Evolutionary conservation across 2,329 filamentous ascomycete species (phyloP).

Genomic region (Colletotrichum camelliae): DNA sequence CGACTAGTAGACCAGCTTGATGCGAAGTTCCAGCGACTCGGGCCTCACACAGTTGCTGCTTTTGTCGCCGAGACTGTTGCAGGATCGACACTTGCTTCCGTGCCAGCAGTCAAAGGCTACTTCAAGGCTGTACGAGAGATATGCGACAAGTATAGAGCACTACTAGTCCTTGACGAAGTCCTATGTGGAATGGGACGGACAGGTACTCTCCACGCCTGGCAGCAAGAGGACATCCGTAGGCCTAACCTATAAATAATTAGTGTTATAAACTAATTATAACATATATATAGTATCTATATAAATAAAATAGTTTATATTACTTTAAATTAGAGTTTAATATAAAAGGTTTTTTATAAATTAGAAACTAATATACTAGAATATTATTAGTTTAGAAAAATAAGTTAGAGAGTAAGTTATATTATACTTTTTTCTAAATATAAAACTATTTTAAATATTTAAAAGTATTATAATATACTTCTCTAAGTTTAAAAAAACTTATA

Average conservation of each 20-base stretch:
- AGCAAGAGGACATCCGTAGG: neutral
- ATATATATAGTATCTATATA: too few relatives aligned
- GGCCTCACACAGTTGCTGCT: neutral
- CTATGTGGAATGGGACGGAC: neutral
- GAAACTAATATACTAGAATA: too few relatives aligned
- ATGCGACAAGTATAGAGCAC: neutral
- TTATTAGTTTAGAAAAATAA: too few relatives aligned
- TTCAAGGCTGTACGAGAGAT: neutral
- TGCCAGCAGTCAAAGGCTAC: neutral
- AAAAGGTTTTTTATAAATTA: too few relatives aligned
- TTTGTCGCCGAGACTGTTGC: neutral
- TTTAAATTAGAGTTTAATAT: too few relatives aligned
- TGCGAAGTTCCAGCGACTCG: neutral
- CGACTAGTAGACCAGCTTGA: neutral
- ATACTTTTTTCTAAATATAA: too few relatives aligned
- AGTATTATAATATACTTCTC: too few relatives aligned
- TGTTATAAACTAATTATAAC: too few relatives aligned
- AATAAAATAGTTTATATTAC: too few relatives aligned
- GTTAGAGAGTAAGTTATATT: too few relatives aligned
- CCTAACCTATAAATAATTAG: neutral
- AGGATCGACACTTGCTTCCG: neutral
- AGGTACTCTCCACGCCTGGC: neutral
- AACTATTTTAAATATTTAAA: too few relatives aligned
- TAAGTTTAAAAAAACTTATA: too few relatives aligned
- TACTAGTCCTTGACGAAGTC: neutral